These are phyloP conservation scores for Penicillium cosmopolitanum DNA, from an alignment of 495 filamentous ascomycete genomes.

Conservation along the genomic window DNA sequence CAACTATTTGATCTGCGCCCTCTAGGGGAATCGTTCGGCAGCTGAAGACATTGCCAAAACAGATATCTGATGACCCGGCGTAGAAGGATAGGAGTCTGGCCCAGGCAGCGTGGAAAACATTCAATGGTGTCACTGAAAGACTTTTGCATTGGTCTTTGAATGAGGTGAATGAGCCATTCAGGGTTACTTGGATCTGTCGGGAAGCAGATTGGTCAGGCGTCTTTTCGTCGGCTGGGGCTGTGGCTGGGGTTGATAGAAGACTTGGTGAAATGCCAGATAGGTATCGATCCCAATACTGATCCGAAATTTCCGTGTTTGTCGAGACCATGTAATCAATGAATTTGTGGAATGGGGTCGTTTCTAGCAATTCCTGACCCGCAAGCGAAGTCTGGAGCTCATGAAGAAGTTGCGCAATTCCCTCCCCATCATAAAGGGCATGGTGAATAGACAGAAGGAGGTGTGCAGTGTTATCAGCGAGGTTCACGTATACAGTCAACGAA, in stretches of 20 bases:
- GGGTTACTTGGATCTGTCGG: slow-evolving; percentile 22
- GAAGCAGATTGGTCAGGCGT: slow-evolving; percentile 16
- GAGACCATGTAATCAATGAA: slow-evolving; percentile 54
- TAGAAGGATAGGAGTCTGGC: slow-evolving; percentile 57
- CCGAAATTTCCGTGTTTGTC: slow-evolving; percentile 38
- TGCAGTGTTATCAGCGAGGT: slow-evolving; percentile 14
- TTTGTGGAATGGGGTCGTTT: slow-evolving; percentile 24
- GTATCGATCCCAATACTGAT: slow-evolving; percentile 64
- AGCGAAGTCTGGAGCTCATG: slow-evolving; percentile 64
- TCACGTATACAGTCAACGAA: slow-evolving; percentile 26
- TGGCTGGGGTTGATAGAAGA: slow-evolving; percentile 35
- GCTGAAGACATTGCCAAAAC: slow-evolving; percentile 80
- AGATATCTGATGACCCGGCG: slow-evolving; percentile 63
- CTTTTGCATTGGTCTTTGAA: slow-evolving; percentile 52
- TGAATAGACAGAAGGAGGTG: slow-evolving; percentile 67
- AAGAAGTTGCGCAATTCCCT: slow-evolving; percentile 66
- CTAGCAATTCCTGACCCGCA: slow-evolving; percentile 43
- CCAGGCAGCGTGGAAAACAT: slow-evolving; percentile 72
- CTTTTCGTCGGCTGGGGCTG: slow-evolving; percentile 12
- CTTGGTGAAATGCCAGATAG: slow-evolving; percentile 54
- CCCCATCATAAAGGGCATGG: slow-evolving; percentile 82
- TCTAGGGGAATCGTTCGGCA: slow-evolving; percentile 69
- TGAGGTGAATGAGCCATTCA: slow-evolving; percentile 39
- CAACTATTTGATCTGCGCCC: slow-evolving; percentile 67
- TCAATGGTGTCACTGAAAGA: slow-evolving; percentile 62